These are phyloP conservation scores for Cyberlindnera mrakii DNA, from an alignment of 805 yeast genomes.

Conservation along the genomic window DNA sequence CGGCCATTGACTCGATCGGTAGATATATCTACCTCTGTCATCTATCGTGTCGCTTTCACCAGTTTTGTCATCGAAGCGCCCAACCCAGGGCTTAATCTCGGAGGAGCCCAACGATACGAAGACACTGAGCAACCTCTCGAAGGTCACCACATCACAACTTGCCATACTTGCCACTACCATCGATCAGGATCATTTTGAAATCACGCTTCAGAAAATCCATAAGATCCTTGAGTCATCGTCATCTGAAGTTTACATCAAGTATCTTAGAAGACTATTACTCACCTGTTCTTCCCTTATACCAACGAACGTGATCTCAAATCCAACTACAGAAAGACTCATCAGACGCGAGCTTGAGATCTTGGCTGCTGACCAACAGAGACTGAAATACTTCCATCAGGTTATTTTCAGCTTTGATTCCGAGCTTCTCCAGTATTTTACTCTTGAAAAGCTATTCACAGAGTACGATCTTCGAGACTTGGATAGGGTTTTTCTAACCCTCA, in stretches of 20 bases:
- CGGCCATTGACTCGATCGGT: background rate
- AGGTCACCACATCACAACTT: constrained; percentile 46
- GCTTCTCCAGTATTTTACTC: constrained; percentile 23
- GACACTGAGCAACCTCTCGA: constrained; percentile 11
- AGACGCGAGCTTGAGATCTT: constrained; percentile 21
- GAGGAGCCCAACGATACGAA: constrained; percentile 1
- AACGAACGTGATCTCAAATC: constrained; percentile 17
- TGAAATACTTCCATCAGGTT: constrained; percentile 7
- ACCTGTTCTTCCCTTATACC: constrained; percentile 24
- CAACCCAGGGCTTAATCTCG: constrained; percentile 14
- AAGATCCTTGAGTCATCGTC: constrained; percentile 33
- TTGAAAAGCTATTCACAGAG: constrained; percentile 27
- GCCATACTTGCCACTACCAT: constrained; percentile 43
- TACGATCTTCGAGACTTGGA: constrained; percentile 22
- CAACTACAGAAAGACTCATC: constrained; percentile 14
- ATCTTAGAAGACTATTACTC: constrained; percentile 27
- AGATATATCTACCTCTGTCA: background rate
- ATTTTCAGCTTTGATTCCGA: constrained; percentile 22
- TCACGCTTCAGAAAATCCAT: constrained; percentile 39
- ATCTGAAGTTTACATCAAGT: constrained; percentile 28
- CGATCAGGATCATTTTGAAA: constrained; percentile 33
- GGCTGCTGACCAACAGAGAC: constrained; percentile 8
- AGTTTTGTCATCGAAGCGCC: constrained; percentile 7
- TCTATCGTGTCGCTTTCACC: constrained; percentile 8
- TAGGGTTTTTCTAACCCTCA: constrained; percentile 14